phyloP scores from a whole-genome alignment of 495 filamentous ascomycete species.

The Pyrenopolyporus hunteri region DNA sequence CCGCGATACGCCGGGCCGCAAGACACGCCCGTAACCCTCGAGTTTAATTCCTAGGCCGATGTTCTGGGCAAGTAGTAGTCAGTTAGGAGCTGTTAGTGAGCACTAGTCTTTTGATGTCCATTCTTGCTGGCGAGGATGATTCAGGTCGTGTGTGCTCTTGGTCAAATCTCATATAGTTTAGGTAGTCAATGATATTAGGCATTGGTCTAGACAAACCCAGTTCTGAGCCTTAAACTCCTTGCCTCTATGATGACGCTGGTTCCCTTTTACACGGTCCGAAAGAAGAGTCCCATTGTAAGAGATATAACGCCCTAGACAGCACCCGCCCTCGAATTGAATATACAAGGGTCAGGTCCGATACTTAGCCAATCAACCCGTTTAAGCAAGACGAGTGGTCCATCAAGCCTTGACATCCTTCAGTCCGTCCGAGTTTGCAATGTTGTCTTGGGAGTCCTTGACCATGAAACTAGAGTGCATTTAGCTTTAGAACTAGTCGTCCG shows the following conservation, averaged over 20 bases:
- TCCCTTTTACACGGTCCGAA: slow-evolving; percentile 21
- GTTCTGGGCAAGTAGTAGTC: too few relatives aligned
- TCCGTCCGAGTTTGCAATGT: slow-evolving; percentile 57
- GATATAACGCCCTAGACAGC: slow-evolving; percentile 19
- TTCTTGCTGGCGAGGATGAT: background rate
- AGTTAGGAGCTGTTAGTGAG: slow-evolving; percentile 5
- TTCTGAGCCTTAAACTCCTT: slow-evolving; percentile 25
- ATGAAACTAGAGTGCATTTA: slow-evolving; percentile 64
- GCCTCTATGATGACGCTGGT: slow-evolving; percentile 16
- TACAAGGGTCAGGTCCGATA: slow-evolving; percentile 10
- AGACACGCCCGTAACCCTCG: too few relatives aligned
- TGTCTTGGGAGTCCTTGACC: slow-evolving; percentile 77
- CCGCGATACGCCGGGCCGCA: too few relatives aligned
- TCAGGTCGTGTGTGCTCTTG: background rate
- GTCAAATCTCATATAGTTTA: background rate
- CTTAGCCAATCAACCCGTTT: slow-evolving; percentile 1
- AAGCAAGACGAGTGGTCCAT: background rate
- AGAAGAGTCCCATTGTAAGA: slow-evolving; percentile 26
- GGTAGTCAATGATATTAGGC: slow-evolving; percentile 28
- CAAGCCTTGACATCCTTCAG: slow-evolving; percentile 45
- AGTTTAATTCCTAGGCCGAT: too few relatives aligned
- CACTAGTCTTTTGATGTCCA: too few relatives aligned
- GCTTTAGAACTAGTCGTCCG: slow-evolving; percentile 3
- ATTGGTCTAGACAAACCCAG: slow-evolving; percentile 19
- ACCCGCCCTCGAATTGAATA: slow-evolving; percentile 5